A percentile compares a stretch with the other conserved stretches of the same genome.
phyloP scores from a whole-genome alignment of 345 rosid genomes.

The Draba incana region DNA sequence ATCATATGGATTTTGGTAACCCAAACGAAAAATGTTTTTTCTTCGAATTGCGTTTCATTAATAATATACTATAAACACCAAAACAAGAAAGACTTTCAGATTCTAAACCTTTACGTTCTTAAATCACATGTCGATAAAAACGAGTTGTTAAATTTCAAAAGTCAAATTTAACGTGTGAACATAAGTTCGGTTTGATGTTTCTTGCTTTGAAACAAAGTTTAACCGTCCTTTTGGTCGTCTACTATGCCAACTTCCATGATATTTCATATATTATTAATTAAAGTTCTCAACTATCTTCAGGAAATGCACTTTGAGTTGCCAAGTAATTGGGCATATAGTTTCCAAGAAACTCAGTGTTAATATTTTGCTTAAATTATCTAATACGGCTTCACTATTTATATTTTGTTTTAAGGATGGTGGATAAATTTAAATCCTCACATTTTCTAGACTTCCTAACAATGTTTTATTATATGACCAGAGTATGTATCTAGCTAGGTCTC shows the following conservation, averaged over 20 bases:
- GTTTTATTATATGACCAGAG: not conserved
- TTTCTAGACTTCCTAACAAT: not conserved
- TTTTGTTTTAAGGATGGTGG: too few relatives aligned
- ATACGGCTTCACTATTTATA: not conserved
- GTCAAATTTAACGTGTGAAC: constrained; percentile 41
- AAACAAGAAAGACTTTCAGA: constrained; percentile 28
- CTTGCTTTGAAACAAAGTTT: constrained; percentile 26
- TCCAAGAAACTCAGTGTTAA: constrained; percentile 22
- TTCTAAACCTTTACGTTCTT: not conserved
- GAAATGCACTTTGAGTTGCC: constrained; percentile 30
- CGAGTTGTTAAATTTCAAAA: constrained; percentile 4
- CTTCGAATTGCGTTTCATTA: too few relatives aligned
- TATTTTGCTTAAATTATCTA: not conserved
- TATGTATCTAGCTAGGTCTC: not conserved
- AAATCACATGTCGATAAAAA: constrained; percentile 8
- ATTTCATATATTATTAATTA: constrained; percentile 3
- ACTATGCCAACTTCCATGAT: constrained; percentile 37
- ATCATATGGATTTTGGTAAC: too few relatives aligned
- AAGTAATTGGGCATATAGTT: constrained; percentile 11
- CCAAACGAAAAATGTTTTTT: too few relatives aligned
- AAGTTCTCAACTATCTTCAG: constrained; percentile 26
- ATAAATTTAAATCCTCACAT: not conserved
- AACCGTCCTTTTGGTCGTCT: constrained; percentile 8
- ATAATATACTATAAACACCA: not conserved
- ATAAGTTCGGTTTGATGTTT: constrained; percentile 23